Evolutionary conservation across 169 alveolate genomes (phyloP).

Genomic region (Plasmodium cynomolgi): DNA sequence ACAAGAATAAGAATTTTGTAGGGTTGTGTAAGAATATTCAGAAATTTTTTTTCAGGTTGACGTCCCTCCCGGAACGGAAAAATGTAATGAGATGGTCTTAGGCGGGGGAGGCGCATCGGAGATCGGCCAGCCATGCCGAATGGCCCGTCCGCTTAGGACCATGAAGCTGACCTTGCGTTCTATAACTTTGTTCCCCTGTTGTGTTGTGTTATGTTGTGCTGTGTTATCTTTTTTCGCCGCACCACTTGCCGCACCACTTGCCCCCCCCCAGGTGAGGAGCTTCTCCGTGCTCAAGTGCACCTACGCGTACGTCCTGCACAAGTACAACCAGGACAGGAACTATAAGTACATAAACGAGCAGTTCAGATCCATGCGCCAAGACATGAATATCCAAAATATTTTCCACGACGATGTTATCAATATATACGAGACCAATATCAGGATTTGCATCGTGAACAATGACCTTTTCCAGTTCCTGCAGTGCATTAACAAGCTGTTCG

Average conservation of each 20-base stretch:
- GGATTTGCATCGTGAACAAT: slow-evolving; percentile 92
- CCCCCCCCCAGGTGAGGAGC: slow-evolving; percentile 28
- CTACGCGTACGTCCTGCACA: slow-evolving; percentile 79
- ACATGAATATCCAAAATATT: slow-evolving; percentile 93
- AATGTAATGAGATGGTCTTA: slow-evolving; percentile 32
- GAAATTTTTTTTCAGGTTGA: slow-evolving; percentile 86
- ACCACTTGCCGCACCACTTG: not conserved
- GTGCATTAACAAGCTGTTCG: slow-evolving; percentile 93
- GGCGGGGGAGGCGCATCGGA: not conserved
- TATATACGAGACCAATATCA: slow-evolving; percentile 94
- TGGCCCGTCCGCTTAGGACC: not conserved
- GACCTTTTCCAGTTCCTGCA: slow-evolving; percentile 95
- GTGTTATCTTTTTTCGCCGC: not conserved
- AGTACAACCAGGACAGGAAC: slow-evolving; percentile 79
- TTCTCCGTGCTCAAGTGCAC: slow-evolving; percentile 69
- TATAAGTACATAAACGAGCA: slow-evolving; percentile 91
- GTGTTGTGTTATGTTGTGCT: not conserved
- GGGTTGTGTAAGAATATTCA: slow-evolving; percentile 86
- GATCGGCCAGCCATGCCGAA: not conserved
- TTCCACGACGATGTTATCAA: slow-evolving; percentile 89
- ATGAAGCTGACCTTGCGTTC: not conserved
- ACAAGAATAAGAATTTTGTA: slow-evolving; percentile 76
- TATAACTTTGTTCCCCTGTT: not conserved
- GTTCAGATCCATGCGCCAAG: slow-evolving; percentile 94
- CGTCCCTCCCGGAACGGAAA: slow-evolving; percentile 87